A percentile compares a stretch with the other conserved stretches of the same genome.
phyloP scores from a whole-genome alignment of 306 rosid genomes.

The Begonia fuchsioides region DNA sequence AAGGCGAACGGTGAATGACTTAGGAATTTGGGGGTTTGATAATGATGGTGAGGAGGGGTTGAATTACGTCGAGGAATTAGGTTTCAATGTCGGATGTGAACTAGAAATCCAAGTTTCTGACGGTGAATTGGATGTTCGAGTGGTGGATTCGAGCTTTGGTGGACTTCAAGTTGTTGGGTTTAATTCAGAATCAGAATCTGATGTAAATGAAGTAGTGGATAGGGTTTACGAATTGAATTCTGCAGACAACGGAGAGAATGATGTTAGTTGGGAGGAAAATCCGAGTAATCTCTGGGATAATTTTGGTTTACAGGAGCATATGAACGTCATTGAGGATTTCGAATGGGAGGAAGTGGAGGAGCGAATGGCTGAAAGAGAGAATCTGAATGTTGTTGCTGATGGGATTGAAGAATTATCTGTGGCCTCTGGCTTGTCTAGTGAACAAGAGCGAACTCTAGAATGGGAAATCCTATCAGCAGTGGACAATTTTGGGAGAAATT shows the following conservation, averaged over 20 bases:
- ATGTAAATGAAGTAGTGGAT: too few relatives aligned
- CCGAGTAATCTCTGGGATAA: constrained; percentile 39
- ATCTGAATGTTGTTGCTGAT: constrained; percentile 17
- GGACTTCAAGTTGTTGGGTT: constrained; percentile 50
- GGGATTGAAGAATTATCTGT: constrained; percentile 39
- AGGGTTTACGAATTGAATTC: constrained; percentile 15
- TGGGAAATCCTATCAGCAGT: constrained; percentile 74
- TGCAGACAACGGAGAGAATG: constrained; percentile 11
- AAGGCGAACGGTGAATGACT: constrained; percentile 11
- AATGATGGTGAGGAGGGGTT: constrained; percentile 13
- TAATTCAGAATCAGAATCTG: constrained; percentile 54
- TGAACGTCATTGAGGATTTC: constrained; percentile 29
- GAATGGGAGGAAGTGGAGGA: constrained; percentile 63
- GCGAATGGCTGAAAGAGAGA: constrained; percentile 31
- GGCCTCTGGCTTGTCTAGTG: constrained; percentile 36
- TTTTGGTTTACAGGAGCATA: constrained; percentile 44
- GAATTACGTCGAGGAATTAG: constrained; percentile 13
- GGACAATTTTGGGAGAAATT: constrained; percentile 37
- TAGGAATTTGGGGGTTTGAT: constrained; percentile 20
- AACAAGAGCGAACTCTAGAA: constrained; percentile 44
- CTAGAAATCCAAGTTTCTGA: constrained; percentile 13
- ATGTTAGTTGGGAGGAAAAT: constrained; percentile 29
- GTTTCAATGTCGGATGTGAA: constrained; percentile 21
- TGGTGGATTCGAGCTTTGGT: constrained; percentile 7
- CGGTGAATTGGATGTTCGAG: constrained; percentile 14